phyloP scores from a whole-genome alignment of 2,329 filamentous ascomycete genomes.

The Kalmusia sp. region DNA sequence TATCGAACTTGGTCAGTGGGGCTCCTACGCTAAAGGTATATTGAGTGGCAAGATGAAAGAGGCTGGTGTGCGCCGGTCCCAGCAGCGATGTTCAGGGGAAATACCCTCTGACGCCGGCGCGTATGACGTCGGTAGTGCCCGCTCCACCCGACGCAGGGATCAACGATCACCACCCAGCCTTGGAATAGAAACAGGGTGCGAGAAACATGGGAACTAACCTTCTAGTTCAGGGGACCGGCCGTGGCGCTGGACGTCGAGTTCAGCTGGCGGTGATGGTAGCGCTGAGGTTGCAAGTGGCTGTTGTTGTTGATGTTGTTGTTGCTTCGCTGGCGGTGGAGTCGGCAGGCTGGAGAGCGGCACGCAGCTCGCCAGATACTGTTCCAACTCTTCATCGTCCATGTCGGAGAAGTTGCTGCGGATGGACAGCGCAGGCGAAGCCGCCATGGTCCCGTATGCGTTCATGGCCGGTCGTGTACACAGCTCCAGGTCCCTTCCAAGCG shows the following conservation, averaged over 20 bases:
- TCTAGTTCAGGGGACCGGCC: slow-evolving; percentile 28
- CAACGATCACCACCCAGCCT: background rate
- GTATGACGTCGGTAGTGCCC: slow-evolving; percentile 2
- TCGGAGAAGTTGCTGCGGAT: slow-evolving; percentile 22
- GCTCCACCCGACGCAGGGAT: slow-evolving; percentile 9
- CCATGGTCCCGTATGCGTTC: slow-evolving; percentile 21
- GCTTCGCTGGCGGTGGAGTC: slow-evolving; percentile 47
- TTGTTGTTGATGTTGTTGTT: slow-evolving; percentile 19
- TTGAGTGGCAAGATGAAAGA: slow-evolving; percentile 14
- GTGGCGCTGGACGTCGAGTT: slow-evolving; percentile 10
- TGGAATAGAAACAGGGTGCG: slow-evolving; percentile 23
- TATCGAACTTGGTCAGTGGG: slow-evolving; percentile 33
- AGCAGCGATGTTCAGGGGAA: slow-evolving; percentile 10
- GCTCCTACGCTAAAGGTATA: slow-evolving; percentile 16
- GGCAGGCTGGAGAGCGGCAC: slow-evolving; percentile 49
- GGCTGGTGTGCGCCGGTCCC: slow-evolving; percentile 1
- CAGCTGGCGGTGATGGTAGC: slow-evolving; percentile 14
- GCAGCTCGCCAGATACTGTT: slow-evolving; percentile 48
- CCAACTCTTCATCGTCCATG: slow-evolving; percentile 48
- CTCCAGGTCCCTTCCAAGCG: slow-evolving; percentile 14
- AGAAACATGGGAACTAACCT: slow-evolving; percentile 36
- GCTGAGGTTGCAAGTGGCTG: too few species aligned
- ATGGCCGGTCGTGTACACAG: slow-evolving; percentile 3
- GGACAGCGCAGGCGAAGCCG: slow-evolving; percentile 34
- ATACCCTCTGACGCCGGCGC: background rate